Evolutionary conservation across 2,329 filamentous ascomycete genomes (phyloP), one percentile per base, ranked within the genome.

Genomic region (Claviceps monticola): DNA sequence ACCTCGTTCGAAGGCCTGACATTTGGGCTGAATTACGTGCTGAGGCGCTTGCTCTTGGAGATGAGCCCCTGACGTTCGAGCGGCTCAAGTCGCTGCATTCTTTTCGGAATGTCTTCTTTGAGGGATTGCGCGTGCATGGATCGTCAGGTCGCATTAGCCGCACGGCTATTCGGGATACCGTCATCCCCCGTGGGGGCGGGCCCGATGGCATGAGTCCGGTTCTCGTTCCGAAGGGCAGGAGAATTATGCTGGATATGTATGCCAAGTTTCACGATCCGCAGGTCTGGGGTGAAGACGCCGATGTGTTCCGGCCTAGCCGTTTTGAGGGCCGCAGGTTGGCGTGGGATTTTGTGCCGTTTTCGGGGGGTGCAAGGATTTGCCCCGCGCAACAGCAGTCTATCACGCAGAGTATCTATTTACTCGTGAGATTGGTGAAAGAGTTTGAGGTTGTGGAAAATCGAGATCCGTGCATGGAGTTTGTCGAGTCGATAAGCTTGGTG

Each of bases 281-380:
- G 2, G 26, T 53, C 45, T 53, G 48, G 49, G 49, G 52, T 1
- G 39, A 51, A 6, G 52, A 48, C n/a, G 49, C 17, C 21, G 19
- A 45, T 19, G 34, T 29, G 5, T 53, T 53, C 17, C 38, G 52
- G 13, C 52, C 49, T 7, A 26, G 41, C 37, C 45, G 52, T 1
- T 53, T 51, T n/a, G 29, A 51, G 19, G 45, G 43, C 9, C 43
- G 37, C 6, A 23, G 38, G 4, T 48, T 42, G 17, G 46, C 14
- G 2, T 53, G 48, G 51, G 43, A 50, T 19, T 53, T 46, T n/a
- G 51, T 50, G 21, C 19, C 51, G n/a, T 53, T 53, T 41, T 49
- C 47, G 2, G 51, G 48, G 8, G 51, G 51, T 2, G 43, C 51
- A 2, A 36, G 51, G 19, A 51, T 53, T 14, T 53, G 51, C 38